A percentile compares a stretch with the other conserved stretches of the same genome.
phyloP scores from a whole-genome alignment of 129 eudicot genomes.

The Tanacetum coccineum region DNA sequence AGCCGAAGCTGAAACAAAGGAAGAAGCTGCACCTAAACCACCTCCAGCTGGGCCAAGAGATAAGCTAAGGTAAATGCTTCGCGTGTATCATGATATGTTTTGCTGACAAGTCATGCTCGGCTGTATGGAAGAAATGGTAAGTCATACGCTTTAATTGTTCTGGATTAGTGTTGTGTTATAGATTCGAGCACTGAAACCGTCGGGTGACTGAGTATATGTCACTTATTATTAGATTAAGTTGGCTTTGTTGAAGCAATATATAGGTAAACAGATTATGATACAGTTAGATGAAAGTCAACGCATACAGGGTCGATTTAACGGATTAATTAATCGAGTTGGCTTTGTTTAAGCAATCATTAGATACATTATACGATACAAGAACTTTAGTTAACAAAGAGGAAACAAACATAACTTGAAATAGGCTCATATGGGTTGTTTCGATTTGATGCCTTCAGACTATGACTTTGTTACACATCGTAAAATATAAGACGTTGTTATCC shows the following conservation, averaged over 20 bases:
- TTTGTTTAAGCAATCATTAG: too few species aligned
- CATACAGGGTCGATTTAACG: background rate
- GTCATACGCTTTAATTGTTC: conserved; percentile 2
- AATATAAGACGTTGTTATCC: too few species aligned
- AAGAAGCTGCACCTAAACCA: too few species aligned
- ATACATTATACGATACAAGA: background rate
- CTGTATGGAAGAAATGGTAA: conserved; percentile 73
- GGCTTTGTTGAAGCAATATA: background rate
- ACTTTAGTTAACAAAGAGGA: background rate
- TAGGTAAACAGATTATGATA: background rate
- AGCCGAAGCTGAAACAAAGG: too few species aligned
- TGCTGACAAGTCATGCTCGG: too few species aligned
- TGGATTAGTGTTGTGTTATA: background rate
- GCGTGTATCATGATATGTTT: too few species aligned
- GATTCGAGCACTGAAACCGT: too few species aligned
- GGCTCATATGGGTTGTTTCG: too few species aligned
- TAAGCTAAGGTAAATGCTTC: too few species aligned
- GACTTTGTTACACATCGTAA: too few species aligned
- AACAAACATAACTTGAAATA: background rate
- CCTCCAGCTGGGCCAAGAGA: too few species aligned
- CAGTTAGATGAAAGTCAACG: background rate
- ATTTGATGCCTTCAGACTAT: too few species aligned
- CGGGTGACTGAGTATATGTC: background rate
- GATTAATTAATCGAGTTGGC: background rate
- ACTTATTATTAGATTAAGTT: background rate